Evolutionary conservation across 2,329 filamentous ascomycete genomes (phyloP).

Genomic region (Dothidotthia symphoricarpi): DNA sequence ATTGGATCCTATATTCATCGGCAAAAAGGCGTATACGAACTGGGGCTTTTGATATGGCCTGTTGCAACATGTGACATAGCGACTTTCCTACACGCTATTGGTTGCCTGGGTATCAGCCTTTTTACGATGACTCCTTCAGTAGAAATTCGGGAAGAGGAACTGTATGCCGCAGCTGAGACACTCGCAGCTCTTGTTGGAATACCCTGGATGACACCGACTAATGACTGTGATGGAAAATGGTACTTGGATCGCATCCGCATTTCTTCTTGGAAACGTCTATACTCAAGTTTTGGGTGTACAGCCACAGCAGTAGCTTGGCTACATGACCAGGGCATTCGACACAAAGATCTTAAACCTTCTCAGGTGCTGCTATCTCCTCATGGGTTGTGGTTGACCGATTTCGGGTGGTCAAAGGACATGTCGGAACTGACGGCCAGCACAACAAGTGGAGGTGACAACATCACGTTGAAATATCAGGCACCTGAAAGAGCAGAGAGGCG

Average conservation of each 20-base stretch:
- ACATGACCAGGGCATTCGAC: conserved; percentile 17
- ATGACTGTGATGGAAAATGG: too few relatives aligned
- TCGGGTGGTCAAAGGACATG: conserved; percentile 23
- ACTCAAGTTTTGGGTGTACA: conserved; percentile 16
- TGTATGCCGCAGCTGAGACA: too few relatives aligned
- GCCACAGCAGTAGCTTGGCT: conserved; percentile 19
- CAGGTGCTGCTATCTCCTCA: conserved; percentile 16
- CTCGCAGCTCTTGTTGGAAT: too few relatives aligned
- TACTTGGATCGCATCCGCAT: too few relatives aligned
- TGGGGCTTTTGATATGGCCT: conserved; percentile 22
- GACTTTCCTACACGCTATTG: conserved; percentile 2
- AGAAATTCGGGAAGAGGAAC: too few relatives aligned
- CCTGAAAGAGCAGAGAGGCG: conserved; percentile 18
- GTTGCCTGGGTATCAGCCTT: not conserved
- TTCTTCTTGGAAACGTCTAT: conserved; percentile 1
- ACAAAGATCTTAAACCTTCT: conserved; percentile 27
- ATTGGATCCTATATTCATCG: conserved; percentile 22
- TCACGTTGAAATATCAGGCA: conserved; percentile 24
- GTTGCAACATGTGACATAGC: conserved; percentile 23
- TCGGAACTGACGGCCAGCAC: conserved; percentile 14
- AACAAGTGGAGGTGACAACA: conserved; percentile 20
- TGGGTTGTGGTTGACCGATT: conserved; percentile 22
- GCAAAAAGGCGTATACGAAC: conserved; percentile 3
- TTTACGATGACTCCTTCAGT: too few relatives aligned
- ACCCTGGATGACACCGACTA: too few relatives aligned